Base-by-base conservation (phyloP, 495 filamentous ascomycete species). In the Penicillium goetzii region DNA sequence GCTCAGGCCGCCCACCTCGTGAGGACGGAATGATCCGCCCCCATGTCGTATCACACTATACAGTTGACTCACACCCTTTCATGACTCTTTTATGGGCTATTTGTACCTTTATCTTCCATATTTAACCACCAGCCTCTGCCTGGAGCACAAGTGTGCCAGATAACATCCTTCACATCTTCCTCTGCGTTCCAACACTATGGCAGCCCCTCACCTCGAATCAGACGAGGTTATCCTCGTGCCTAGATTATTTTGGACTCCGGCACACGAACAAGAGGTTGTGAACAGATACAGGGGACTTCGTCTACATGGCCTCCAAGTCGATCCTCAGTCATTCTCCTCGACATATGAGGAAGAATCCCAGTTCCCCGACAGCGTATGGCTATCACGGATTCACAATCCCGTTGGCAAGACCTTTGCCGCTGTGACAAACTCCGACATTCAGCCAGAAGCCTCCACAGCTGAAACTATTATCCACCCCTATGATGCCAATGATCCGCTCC, bases 251-350 rank as follows among this genome's bases (percentile, higher is more conserved):
- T 15, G 28, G 28, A 54, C 47, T 14, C 33, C 60, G 26, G 12
- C 51, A 21, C 40, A 64, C 9, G 56, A 67, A 7, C n/a, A 70
- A 4, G 53, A 19, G 0, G 25, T 71, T 17, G 64, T 58, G 17
- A 15, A 64, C 1, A 65, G 68, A 25, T 74, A 68, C 40, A 75
- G 68, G 26, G 41, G 59, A 3, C 60, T 77, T 3, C 62, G 74
- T n/a, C 67, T 79, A 0, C 59, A 71, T 21, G 66, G 69, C n/a
- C 66, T 79, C 21, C 50, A 67, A 61, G 60, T 63, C 12, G 68
- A 74, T 32, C 75, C 76, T 8, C 54, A 67, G 19, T 73, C 78
- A n/a, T 86, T 85, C 65, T 76, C 77, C 17, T 81, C 83, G 8
- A 82, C 73, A 1, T 83, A 81, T 60, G 78, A 75, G 28, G 66